Base-by-base conservation (phyloP, 192 early-diverging fungal genomes). In the Haplosporangium gracile region DNA sequence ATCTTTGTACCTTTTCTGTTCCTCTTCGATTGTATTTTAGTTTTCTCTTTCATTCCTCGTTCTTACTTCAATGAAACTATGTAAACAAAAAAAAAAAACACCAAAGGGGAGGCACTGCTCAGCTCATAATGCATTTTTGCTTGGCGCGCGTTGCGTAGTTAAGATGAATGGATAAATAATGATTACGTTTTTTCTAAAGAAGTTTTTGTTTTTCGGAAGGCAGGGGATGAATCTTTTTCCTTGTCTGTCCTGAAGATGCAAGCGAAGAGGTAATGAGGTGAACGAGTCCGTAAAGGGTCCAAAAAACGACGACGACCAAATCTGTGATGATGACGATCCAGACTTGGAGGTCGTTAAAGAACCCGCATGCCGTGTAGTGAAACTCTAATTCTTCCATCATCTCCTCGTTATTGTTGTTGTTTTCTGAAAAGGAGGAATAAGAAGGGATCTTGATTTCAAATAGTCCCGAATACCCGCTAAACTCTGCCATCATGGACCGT, bases 401-500 rank as follows among this genome's bases (percentile, higher is more conserved):
- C 16, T 18, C 57, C 49, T 7, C 22, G 70, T 45, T 75, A 13
- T 36, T 57, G 57, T 20, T 26, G 24, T 38, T 39, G 57, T 16
- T 57, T 65, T 76, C 43, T 16, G 36, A 16, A 26, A 38, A 20
- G 74, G 72, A 24, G 22, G 20, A 43, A 45, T 0, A 16, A 13
- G 24, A 63, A 60, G 45, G 36, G n/a, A 68, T 26, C 7, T 76
- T 65, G 53, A 92, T 89, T 76, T 94, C 93, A 70, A 94, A 92
- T 60, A 94, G 79, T 42, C 93, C 93, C 2, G 93, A 82, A 47
- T 90, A 91, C 24, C 93, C 93, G 24, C 84, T 85, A 77, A 84
- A 93, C 38, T 77, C 92, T 45, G 92, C 93, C 93, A 94, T 94
- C 36, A 90, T 81, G 26, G 93, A 93, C 49, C 93, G 88, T 70